A percentile compares a stretch with the other conserved stretches of the same genome.
Evolutionary conservation across 805 yeast genomes (phyloP).

Genomic region (Kodamaea jinghongensis): DNA sequence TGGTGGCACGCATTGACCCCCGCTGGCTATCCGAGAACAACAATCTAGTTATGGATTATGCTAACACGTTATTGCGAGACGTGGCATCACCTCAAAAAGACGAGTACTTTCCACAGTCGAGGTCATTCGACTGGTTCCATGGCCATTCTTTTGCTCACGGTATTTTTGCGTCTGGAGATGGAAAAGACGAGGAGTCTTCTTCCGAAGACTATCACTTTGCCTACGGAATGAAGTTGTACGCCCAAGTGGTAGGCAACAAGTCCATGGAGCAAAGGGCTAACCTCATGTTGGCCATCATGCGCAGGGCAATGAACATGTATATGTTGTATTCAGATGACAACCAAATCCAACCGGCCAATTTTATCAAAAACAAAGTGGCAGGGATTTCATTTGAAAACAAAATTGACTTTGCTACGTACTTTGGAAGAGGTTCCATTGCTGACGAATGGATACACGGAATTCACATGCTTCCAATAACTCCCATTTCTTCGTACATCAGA

Average conservation of each 20-base stretch:
- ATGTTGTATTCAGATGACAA: conserved; percentile 55
- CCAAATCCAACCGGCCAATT: conserved; percentile 51
- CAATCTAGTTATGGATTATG: conserved; percentile 46
- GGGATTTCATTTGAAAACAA: conserved; percentile 76
- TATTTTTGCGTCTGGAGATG: conserved; percentile 66
- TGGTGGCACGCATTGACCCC: conserved; percentile 54
- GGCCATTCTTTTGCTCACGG: conserved; percentile 85
- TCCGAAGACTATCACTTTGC: conserved; percentile 74
- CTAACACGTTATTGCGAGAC: conserved; percentile 60
- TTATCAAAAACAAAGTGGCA: conserved; percentile 62
- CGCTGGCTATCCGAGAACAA: conserved; percentile 31
- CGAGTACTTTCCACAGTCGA: conserved; percentile 57
- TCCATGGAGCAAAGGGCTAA: conserved; percentile 54
- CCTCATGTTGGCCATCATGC: conserved; percentile 60
- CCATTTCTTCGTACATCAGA: conserved; percentile 61
- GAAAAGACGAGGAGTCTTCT: conserved; percentile 72
- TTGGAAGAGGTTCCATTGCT: conserved; percentile 58
- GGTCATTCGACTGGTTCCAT: conserved; percentile 71
- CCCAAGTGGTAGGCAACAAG: conserved; percentile 49
- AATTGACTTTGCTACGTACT: conserved; percentile 69
- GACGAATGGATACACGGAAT: conserved; percentile 74
- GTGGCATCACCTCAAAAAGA: conserved; percentile 62
- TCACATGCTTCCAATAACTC: conserved; percentile 73
- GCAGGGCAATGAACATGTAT: conserved; percentile 52
- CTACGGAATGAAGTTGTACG: conserved; percentile 68